Conservation (phyloP, 257 asterid species). For the Ajuga chamaepitys region DNA sequence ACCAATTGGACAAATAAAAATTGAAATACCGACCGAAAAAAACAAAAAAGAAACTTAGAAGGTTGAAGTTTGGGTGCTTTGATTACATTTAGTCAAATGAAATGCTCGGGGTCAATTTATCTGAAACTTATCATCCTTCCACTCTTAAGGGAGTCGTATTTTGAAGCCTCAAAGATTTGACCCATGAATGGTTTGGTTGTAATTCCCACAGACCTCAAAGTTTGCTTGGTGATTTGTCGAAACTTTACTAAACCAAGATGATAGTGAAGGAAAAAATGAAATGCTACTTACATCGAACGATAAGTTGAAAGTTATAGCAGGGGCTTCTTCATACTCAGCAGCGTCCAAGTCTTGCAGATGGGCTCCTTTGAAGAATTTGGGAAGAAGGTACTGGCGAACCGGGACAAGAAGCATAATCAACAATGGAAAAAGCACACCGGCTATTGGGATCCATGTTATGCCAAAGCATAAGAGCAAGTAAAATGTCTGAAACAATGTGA, state of each 20-base stretch:
- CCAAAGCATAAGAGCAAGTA: slow-evolving; percentile 91
- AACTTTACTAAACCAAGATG: neutral
- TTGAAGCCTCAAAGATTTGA: no score
- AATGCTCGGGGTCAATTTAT: no score
- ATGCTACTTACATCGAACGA: slow-evolving; percentile 51
- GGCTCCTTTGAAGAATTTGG: slow-evolving; percentile 77
- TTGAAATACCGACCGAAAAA: no score
- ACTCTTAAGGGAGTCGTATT: no score
- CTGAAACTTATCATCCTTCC: no score
- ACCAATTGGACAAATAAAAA: no score
- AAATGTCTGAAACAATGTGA: slow-evolving; percentile 81
- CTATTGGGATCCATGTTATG: slow-evolving; percentile 91
- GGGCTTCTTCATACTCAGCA: slow-evolving; percentile 94
- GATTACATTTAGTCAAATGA: no score
- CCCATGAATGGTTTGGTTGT: no score
- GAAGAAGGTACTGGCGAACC: slow-evolving; percentile 77
- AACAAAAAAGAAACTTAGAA: no score
- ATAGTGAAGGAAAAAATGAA: neutral
- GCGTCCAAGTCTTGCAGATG: slow-evolving; percentile 95
- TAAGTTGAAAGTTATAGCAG: slow-evolving; percentile 56
- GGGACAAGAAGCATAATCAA: slow-evolving; percentile 94
- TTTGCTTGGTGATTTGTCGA: no score
- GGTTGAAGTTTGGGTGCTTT: no score
- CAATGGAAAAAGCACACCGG: slow-evolving; percentile 90
- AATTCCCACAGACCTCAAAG: no score